Percentiles rank a stretch among this genome's conserved stretches.
Evolutionary conservation across 805 yeast species (phyloP).

Genomic region (Saccharomycopsis schoenii): DNA sequence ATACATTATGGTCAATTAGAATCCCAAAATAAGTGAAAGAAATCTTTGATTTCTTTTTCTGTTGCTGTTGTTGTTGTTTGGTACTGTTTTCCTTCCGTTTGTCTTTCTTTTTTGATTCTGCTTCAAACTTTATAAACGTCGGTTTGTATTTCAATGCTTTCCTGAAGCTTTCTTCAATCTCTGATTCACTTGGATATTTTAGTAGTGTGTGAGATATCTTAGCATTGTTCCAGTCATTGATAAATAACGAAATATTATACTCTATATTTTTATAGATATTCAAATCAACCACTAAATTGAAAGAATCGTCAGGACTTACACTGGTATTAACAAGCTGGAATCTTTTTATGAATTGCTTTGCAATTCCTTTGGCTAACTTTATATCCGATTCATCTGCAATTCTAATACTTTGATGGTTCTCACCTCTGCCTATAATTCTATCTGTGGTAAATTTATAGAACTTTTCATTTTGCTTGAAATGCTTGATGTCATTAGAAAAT

Average conservation of each 20-base stretch:
- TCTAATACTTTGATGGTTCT: slow-evolving; percentile 79
- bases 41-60: not conserved
- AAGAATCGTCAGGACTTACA: slow-evolving; percentile 51
- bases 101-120: not conserved
- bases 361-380: slow-evolving; percentile 43
- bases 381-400: slow-evolving; percentile 26
- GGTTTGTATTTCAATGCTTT: slow-evolving; percentile 51
- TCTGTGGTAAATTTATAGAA: slow-evolving; percentile 44
- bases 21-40: slow-evolving; percentile 11
- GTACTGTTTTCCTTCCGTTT: not conserved
- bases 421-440: slow-evolving; percentile 64
- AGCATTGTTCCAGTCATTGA: slow-evolving; percentile 22
- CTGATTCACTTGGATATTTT: slow-evolving; percentile 27
- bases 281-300: slow-evolving; percentile 58
- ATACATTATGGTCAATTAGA: not conserved
- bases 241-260: slow-evolving; percentile 37
- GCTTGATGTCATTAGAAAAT: not conserved
- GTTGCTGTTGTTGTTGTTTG: not conserved
- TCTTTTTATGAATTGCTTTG: slow-evolving; percentile 63
- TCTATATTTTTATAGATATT: slow-evolving; percentile 39
- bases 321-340: slow-evolving; percentile 48
- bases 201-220: slow-evolving; percentile 35
- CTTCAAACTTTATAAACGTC: slow-evolving; percentile 31
- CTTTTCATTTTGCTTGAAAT: slow-evolving; percentile 22
- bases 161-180: slow-evolving; percentile 38